Evolutionary conservation across 1,284 basidiomycete species (phyloP).

Genomic region (Gomphus bonarii): DNA sequence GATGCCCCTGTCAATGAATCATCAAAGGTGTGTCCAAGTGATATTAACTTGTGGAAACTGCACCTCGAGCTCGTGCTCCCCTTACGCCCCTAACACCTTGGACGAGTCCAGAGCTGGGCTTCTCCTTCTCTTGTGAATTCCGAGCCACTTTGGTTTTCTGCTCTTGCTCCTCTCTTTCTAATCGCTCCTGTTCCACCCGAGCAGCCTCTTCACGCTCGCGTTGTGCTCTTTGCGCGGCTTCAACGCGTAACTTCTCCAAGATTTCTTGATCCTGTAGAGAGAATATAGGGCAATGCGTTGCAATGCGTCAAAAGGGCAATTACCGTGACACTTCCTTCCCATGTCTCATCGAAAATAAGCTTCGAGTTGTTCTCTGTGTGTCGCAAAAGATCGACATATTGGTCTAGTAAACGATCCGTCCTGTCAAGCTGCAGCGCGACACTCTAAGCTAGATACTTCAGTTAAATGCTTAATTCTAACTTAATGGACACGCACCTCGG

Average conservation of each 20-base stretch:
- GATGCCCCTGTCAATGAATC: not conserved
- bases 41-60: not conserved
- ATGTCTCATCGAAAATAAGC: slow-evolving; percentile 63
- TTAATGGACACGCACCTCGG: slow-evolving; percentile 38
- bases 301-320: slow-evolving; percentile 18
- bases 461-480: slow-evolving; percentile 1
- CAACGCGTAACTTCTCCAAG: slow-evolving; percentile 38
- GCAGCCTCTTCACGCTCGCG: slow-evolving; percentile 42
- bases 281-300: not conserved
- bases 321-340: slow-evolving; percentile 61
- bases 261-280: slow-evolving; percentile 47
- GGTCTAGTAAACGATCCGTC: slow-evolving; percentile 61
- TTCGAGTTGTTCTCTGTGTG: slow-evolving; percentile 56
- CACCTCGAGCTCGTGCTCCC: not conserved
- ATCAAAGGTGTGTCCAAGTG: not conserved
- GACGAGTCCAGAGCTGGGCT: not conserved
- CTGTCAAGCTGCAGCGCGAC: slow-evolving; percentile 53
- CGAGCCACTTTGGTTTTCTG: not conserved
- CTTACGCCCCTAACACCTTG: not conserved
- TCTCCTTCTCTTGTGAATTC: not conserved
- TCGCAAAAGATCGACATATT: slow-evolving; percentile 58
- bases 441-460: slow-evolving; percentile 29
- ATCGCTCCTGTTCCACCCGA: slow-evolving; percentile 39
- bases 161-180: slow-evolving; percentile 18
- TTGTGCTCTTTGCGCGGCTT: slow-evolving; percentile 34